Evolutionary conservation across 257 asterid species (phyloP).

Genomic region (Coffea canephora): DNA sequence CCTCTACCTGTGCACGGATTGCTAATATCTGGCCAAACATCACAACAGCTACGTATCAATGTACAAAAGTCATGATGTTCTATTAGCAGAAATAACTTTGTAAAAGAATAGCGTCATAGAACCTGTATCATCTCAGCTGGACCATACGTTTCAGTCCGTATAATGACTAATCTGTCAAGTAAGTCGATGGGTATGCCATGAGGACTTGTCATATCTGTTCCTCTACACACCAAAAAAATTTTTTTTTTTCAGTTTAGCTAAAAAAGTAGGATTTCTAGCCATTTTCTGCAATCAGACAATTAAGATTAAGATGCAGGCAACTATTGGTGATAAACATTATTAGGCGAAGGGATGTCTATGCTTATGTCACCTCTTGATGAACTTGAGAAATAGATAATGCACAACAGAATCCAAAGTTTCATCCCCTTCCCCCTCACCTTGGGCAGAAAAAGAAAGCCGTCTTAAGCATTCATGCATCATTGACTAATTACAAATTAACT

Average conservation of each 20-base stretch:
- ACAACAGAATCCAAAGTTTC: background rate
- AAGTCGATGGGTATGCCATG: slow-evolving; percentile 96
- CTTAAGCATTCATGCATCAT: too few relatives aligned
- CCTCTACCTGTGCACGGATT: slow-evolving; percentile 96
- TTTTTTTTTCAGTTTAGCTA: background rate
- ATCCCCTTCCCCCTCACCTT: too few relatives aligned
- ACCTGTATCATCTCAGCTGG: slow-evolving; percentile 99
- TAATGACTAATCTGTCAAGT: slow-evolving; percentile 82
- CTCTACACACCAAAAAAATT: slow-evolving; percentile 42
- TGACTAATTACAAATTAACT: background rate
- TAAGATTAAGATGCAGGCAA: background rate
- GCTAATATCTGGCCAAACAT: slow-evolving; percentile 67
- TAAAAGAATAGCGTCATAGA: background rate
- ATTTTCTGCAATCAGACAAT: background rate
- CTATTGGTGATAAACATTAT: background rate
- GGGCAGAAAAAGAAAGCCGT: too few relatives aligned
- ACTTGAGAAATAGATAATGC: too few relatives aligned
- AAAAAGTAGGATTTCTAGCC: background rate
- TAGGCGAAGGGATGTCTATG: too few relatives aligned
- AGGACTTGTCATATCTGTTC: slow-evolving; percentile 93
- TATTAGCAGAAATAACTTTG: background rate
- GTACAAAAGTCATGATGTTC: background rate
- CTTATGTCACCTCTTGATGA: too few relatives aligned
- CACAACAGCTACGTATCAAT: background rate
- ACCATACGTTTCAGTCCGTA: slow-evolving; percentile 90